Evolutionary conservation across 306 rosid species (phyloP).

Genomic region (Cercis canadensis): DNA sequence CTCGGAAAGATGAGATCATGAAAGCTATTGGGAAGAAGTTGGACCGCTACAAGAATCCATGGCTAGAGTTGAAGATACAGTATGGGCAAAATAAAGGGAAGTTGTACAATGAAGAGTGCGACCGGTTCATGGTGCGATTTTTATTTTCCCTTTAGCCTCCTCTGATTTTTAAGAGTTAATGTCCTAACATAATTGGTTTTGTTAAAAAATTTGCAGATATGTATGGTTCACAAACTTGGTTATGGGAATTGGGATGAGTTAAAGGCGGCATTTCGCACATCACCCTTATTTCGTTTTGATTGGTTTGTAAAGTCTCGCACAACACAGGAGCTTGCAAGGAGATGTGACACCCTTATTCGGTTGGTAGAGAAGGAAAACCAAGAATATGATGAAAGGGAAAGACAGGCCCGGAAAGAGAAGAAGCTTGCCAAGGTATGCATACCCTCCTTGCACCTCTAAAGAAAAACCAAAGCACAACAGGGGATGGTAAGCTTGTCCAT

Average conservation of each 20-base stretch:
- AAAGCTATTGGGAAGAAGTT: conserved; percentile 97
- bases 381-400: conserved; percentile 94
- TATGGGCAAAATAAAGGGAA: conserved; percentile 99
- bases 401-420: conserved; percentile 99
- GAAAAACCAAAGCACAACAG: neutral
- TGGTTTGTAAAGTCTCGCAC: conserved; percentile 99
- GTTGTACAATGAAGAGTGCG: conserved; percentile 97
- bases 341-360: conserved; percentile 95
- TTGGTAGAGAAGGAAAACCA: conserved; percentile 99
- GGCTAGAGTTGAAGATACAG: conserved; percentile 95
- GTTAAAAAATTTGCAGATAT: conserved; percentile 59
- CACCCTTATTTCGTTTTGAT: conserved; percentile 97
- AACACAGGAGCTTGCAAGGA: conserved; percentile 96
- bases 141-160: neutral
- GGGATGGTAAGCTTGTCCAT: neutral
- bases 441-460: neutral
- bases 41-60: conserved; percentile 98
- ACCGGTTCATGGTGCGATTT: conserved; percentile 83
- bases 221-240: conserved; percentile 99
- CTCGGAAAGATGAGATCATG: conserved; percentile 98
- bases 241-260: conserved; percentile 99
- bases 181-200: neutral
- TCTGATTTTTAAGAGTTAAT: neutral
- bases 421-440: conserved; percentile 90
- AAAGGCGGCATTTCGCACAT: conserved; percentile 97